Base-by-base conservation (phyloP, 2,329 filamentous ascomycete genomes). In the Elsinoe perseae region DNA sequence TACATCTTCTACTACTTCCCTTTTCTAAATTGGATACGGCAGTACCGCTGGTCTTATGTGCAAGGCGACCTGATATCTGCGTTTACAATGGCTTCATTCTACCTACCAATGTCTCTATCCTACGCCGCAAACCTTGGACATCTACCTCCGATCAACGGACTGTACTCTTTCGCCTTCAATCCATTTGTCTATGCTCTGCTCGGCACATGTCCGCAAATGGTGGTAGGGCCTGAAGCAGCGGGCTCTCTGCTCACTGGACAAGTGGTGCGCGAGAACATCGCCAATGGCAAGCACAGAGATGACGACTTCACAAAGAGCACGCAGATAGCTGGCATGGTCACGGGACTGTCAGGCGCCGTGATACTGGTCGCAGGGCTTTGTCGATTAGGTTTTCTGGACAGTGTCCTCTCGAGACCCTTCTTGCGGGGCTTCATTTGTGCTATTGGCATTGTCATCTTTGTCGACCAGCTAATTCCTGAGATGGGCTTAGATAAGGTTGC, bases 11-110 rank as follows among this genome's bases (percentile, higher is more conserved):
- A 98, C 74, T 98, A 98, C 68, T 77, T 98, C 44, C 93, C 93
- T 0, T 88, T 91, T 60, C 75, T 95, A 62, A 90, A 86, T 61
- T 98, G 93, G 93, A 85, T 95, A 60, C 79, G 77, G 54, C 89
- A 95, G 72, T 98, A 98, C 72, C 83, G 81, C 63, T 84, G 83
- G 79, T 80, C 82, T 2, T 95, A 88, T 71, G 71, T 97, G 48
- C 82, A 85, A 63, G 93, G 93, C 48, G 93, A 98, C 70, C 73
- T 97, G 16, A 77, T 95, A 12, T 86, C 92, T 7, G 91, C 92
- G 50, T 70, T 97, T 60, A 97, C 93, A n/a, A 86, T 98, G 75
- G 89, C 92, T n/a, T 95, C 91, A 23, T 93, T 98, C 74, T 98
- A 98, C 70, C 86, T 98, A 34, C 93, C 93, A 53, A 96, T 98